These are phyloP conservation scores for Cyclotella kingstonii DNA, from an alignment of 108 stramenopile genomes.

Conservation along the genomic window DNA sequence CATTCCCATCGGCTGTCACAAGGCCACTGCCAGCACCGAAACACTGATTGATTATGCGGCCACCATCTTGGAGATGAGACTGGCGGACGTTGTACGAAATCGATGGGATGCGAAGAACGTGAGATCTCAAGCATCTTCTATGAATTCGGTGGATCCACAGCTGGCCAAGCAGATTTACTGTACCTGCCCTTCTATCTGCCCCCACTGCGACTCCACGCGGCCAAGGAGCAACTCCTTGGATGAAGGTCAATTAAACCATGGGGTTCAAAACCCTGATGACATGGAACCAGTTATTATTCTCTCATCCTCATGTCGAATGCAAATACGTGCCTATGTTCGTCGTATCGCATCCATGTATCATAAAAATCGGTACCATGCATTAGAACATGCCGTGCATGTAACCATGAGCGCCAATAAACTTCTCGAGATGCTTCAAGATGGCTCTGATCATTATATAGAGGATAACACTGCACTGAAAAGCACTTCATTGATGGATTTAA, in stretches of 20 bases:
- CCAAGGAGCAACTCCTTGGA: neutral
- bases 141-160: neutral
- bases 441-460: conserved; percentile 9
- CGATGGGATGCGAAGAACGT: conserved; percentile 5
- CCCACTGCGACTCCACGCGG: neutral
- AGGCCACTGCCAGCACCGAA: conserved; percentile 17
- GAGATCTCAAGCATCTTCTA: neutral
- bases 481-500: neutral
- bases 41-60: conserved; percentile 27
- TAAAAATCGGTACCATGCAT: conserved; percentile 62
- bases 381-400: conserved; percentile 60
- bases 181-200: neutral
- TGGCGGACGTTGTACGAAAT: conserved; percentile 39
- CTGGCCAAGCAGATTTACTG: neutral
- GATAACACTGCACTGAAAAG: conserved; percentile 1
- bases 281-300: conserved; percentile 13
- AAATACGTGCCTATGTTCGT: conserved; percentile 58
- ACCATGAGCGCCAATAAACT: conserved; percentile 59
- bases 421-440: conserved; percentile 47
- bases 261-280: neutral
- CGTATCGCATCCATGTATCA: conserved; percentile 60
- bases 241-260: neutral
- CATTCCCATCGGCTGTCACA: conserved; percentile 6
- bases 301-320: conserved; percentile 27
- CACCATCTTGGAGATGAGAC: conserved; percentile 29